Base-by-base conservation (phyloP, 2,329 filamentous ascomycete genomes). In the Penicillium sp. region DNA sequence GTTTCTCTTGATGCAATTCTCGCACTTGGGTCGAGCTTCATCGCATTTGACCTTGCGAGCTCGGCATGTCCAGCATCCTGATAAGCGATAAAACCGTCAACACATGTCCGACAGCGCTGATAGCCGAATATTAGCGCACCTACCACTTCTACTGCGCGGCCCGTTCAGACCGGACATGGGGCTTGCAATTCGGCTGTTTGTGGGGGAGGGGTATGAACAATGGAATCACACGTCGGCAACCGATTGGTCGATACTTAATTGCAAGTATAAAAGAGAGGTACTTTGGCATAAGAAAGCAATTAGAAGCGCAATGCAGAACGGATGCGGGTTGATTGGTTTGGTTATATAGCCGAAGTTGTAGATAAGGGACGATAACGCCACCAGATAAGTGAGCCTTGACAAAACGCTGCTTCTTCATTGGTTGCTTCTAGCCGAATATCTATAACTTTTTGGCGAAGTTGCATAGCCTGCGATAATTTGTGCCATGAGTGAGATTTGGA, bases 41-140 rank as follows among this genome's bases (percentile, higher is more conserved):
- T 66, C 64, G 11, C 64, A 67, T 22, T 67, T 67, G 24, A 66
- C 55, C 39, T 60, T 52, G 29, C 64, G 60, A 16, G 56, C 44
- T 35, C 64, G 63, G 46, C 64, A 67, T 16, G 64, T 66, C 63
- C 63, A 67, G n/a, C 64, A 67, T 11, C 63, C 64, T 37, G 35
- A 37, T 37, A 37, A 37, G 35, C 35, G n/a, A 37, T 1, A 9
- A n/a, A 9, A n/a, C n/a, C 2, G 16, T 37, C n/a, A 37, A n/a
- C n/a, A n/a, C 3, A n/a, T 8, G 16, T 19, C 4, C 35, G 16
- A 37, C 10, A 37, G 16, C 35, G 7, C 14, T 16, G 13, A 37
- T 31, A 19, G 7, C 35, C 5, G 10, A 37, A 37, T 9, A n/a
- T 8, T 8, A 37, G 35, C 14, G 10, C 13, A n/a, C 35, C 14